Evolutionary conservation across 345 rosid genomes (phyloP).

Genomic region (Ricinus communis): DNA sequence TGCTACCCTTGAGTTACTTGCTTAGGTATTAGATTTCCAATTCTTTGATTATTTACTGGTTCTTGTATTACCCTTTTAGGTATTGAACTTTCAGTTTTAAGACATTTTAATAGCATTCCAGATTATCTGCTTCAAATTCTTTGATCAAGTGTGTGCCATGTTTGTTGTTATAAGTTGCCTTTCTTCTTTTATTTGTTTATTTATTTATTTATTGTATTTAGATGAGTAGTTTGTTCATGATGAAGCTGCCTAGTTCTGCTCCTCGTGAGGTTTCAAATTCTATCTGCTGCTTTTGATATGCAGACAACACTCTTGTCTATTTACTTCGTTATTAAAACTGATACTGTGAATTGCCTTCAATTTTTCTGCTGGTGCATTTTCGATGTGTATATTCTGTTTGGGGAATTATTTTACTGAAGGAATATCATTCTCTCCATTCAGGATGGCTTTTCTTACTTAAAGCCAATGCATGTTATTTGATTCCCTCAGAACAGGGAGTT

Average conservation of each 20-base stretch:
- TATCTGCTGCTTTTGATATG: background rate
- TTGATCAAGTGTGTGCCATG: background rate
- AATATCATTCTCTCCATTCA: conserved; percentile 26
- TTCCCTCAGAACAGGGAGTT: conserved; percentile 25
- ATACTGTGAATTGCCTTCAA: background rate
- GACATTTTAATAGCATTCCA: no score
- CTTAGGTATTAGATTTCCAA: background rate
- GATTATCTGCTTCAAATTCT: background rate
- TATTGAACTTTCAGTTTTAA: background rate
- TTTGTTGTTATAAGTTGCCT: background rate
- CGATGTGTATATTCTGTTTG: conserved; percentile 16
- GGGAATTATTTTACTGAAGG: conserved; percentile 7
- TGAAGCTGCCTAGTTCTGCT: conserved; percentile 6
- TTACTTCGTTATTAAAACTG: conserved; percentile 5
- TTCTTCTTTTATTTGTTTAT: no score
- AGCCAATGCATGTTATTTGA: conserved; percentile 39
- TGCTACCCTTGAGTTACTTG: background rate
- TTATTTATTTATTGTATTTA: no score
- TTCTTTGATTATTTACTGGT: conserved; percentile 3
- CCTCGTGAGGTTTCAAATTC: background rate
- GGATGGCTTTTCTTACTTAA: conserved; percentile 34
- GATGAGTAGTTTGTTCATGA: background rate
- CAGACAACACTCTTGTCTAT: background rate
- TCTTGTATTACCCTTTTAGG: background rate
- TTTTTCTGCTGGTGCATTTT: background rate